Conservation (phyloP, 225 moss, liverwort and hornwort species). For the Pseudoscleropodium purum region DNA sequence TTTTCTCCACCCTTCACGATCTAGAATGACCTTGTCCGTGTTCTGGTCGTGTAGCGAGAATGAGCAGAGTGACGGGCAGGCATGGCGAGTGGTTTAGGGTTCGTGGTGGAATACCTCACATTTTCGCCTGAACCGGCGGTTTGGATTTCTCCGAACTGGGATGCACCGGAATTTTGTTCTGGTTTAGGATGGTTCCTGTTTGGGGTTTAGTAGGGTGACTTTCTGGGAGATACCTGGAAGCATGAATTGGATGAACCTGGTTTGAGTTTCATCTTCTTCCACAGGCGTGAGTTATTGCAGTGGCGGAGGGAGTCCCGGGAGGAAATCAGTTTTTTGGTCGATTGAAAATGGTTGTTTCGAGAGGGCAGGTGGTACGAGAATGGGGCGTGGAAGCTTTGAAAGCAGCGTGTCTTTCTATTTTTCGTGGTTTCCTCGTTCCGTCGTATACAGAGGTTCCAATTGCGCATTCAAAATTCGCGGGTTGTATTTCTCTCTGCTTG, state of each 20-base stretch:
- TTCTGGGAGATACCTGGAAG: neutral
- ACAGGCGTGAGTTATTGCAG: neutral
- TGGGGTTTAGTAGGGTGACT: neutral
- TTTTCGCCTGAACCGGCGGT: neutral
- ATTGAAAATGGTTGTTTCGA: neutral
- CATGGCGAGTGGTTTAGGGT: neutral
- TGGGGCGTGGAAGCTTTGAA: neutral
- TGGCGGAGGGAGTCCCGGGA: neutral
- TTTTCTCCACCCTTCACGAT: neutral
- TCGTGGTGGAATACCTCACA: neutral
- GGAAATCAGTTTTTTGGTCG: neutral
- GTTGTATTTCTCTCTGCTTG: neutral
- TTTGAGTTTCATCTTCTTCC: neutral
- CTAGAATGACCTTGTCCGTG: neutral
- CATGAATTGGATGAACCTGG: neutral
- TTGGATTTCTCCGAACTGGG: neutral
- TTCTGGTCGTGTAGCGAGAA: neutral
- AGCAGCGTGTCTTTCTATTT: neutral
- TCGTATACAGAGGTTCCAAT: neutral
- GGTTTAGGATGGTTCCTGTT: neutral
- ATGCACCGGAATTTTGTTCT: neutral
- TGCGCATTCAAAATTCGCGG: neutral
- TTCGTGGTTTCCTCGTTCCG: neutral
- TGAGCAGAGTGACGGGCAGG: neutral
- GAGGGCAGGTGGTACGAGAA: neutral